Evolutionary conservation across 2,329 filamentous ascomycete species (phyloP), one percentile per base, ranked within the genome.

Genomic region (Raffaelea deltoideospora): DNA sequence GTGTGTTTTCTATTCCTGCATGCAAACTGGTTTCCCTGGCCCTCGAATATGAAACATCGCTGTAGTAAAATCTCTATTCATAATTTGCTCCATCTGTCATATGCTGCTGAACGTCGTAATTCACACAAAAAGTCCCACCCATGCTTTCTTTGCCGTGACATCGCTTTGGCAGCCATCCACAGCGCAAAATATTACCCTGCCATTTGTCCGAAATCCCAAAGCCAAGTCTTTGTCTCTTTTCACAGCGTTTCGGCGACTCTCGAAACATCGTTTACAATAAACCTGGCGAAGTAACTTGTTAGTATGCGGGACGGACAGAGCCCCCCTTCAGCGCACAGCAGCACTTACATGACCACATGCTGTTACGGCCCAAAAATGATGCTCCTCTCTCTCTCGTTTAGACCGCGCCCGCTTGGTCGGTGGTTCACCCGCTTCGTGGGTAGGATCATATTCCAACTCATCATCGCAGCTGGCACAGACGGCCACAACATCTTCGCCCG

Each of bases 351-450:
- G 90, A 45, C 90, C 90, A 54, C 90, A 98, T 35, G 69, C 69
- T 57, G 87, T 94, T 26, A 90, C 68, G 1, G 90, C 79, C 86
- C 87, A 96, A 43, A 96, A 88, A 49, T 94, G 81, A 51, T 83
- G 77, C 56, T 93, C 86, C 18, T 65, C 68, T 7, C 62, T 57
- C 17, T 65, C 60, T 48, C 68, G 75, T 33, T 60, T 59, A 28
- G 59, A 66, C 15, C 60, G 56, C 10, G 55, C 48, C 42, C 58
- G 65, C 50, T 59, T 61, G 3, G 49, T 34, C 0, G 55, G 52
- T 5, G 51, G 50, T 17, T 43, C 43, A 20, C 50, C 48, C 14
- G 44, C 47, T 5, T 50, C 47, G 17, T 48, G 46, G 1, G 60
- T 52, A 0, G 74, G 74, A 13, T 86, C 81, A 35, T 79, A 75